A percentile compares a stretch with the other conserved stretches of the same genome.
These are phyloP conservation scores for Rhodomyrtus tomentosa DNA, from an alignment of 345 rosid genomes.

Conservation along the genomic window DNA sequence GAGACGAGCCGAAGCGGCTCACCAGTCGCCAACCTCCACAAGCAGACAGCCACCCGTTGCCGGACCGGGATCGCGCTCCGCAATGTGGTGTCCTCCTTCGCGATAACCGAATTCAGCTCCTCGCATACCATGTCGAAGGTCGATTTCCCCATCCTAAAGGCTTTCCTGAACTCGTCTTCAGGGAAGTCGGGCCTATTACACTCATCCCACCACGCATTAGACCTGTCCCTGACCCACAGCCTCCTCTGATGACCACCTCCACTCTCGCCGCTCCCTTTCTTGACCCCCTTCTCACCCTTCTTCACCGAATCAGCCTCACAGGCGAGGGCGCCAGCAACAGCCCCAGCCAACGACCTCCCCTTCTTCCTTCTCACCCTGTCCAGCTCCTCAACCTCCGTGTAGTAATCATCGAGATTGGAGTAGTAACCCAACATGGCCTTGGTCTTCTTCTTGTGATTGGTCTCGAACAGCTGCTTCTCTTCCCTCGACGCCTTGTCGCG, in stretches of 20 bases:
- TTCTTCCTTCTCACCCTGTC: constrained; percentile 31
- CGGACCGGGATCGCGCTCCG: constrained; percentile 84
- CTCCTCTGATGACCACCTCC: constrained; percentile 52
- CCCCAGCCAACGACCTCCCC: constrained; percentile 36
- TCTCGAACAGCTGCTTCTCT: constrained; percentile 32
- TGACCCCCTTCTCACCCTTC: constrained; percentile 2
- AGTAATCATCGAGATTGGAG: constrained; percentile 16
- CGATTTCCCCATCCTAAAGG: constrained; percentile 71
- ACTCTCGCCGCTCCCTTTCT: constrained; percentile 4
- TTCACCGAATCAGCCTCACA: constrained; percentile 12
- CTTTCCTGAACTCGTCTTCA: constrained; percentile 65
- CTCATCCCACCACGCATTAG: constrained; percentile 92
- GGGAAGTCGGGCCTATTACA: constrained; percentile 66
- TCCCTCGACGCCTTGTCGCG: constrained; percentile 20
- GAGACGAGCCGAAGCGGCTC: constrained; percentile 17
- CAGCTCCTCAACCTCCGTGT: constrained; percentile 31
- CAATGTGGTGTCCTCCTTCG: constrained; percentile 80
- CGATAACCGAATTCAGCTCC: constrained; percentile 63
- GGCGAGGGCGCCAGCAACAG: constrained; percentile 9
- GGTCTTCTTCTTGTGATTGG: constrained; percentile 16
- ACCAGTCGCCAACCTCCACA: constrained; percentile 59
- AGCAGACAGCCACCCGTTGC: constrained; percentile 89
- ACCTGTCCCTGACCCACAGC: constrained; percentile 88
- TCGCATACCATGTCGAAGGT: constrained; percentile 82
- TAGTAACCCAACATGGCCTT: constrained; percentile 23